Conservation (phyloP, 345 rosid genomes). For the Pistacia vera region DNA sequence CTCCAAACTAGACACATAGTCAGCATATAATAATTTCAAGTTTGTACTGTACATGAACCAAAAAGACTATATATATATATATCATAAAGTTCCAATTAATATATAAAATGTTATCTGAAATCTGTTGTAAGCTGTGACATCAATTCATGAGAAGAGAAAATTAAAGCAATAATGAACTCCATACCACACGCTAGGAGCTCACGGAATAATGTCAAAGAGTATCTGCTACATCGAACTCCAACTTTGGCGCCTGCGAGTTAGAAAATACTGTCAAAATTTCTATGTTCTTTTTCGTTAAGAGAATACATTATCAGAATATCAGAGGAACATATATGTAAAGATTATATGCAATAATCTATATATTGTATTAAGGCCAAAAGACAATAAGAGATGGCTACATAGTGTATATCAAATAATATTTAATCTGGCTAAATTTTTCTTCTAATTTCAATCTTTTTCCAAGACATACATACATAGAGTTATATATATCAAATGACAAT, state of each 20-base stretch:
- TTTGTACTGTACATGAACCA: background rate
- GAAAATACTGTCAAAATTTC: background rate
- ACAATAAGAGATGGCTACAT: no score
- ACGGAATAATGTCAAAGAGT: constrained; percentile 6
- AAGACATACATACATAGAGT: no score
- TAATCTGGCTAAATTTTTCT: no score
- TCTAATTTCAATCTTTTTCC: no score
- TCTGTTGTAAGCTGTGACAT: constrained; percentile 3
- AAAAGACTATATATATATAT: background rate
- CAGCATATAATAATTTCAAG: background rate
- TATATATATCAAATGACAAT: no score
- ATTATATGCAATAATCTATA: no score
- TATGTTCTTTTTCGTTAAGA: background rate
- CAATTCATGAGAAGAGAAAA: constrained; percentile 5
- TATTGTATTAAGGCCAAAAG: no score
- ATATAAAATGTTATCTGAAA: background rate
- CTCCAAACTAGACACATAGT: no score
- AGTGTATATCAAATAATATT: no score
- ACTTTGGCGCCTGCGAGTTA: background rate
- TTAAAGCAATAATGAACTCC: background rate
- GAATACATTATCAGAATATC: background rate
- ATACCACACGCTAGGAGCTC: background rate
- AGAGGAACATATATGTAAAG: background rate
- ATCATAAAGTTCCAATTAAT: background rate
- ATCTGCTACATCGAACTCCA: no score